These are phyloP conservation scores for Pholiota microspora DNA, from an alignment of 768 basidiomycete genomes.

Conservation along the genomic window DNA sequence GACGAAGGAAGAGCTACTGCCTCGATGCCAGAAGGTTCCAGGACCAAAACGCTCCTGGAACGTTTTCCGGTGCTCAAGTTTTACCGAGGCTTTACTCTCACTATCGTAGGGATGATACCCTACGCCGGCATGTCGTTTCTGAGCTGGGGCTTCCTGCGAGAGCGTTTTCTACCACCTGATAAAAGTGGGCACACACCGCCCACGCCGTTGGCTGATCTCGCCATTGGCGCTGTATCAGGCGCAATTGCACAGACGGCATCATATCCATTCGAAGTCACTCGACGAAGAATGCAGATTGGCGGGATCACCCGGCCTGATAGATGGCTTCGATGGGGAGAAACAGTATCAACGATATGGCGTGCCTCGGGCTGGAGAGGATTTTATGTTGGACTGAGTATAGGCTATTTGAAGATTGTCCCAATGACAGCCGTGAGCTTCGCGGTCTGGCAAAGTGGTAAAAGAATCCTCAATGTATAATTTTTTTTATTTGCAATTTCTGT, in stretches of 20 bases:
- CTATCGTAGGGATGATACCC: conserved; percentile 88
- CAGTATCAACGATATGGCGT: conserved; percentile 62
- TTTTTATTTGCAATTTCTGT: conserved; percentile 1
- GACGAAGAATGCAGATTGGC: conserved; percentile 94
- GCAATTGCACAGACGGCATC: conserved; percentile 83
- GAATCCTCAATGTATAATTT: conserved; percentile 42
- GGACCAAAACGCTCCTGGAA: conserved; percentile 40
- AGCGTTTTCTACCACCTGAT: conserved; percentile 50
- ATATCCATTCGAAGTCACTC: conserved; percentile 93
- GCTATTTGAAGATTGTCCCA: conserved; percentile 91
- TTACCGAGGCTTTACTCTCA: conserved; percentile 96
- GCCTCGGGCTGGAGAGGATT: conserved; percentile 83
- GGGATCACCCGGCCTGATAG: conserved; percentile 75
- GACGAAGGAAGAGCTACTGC: conserved; percentile 47
- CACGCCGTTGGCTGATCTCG: conserved; percentile 62
- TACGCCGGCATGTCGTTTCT: conserved; percentile 96
- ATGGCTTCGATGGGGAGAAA: conserved; percentile 81
- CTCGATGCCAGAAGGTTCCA: conserved; percentile 19
- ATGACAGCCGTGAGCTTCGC: conserved; percentile 94
- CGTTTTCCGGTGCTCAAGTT: conserved; percentile 82
- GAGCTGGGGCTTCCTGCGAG: conserved; percentile 79
- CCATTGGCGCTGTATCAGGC: conserved; percentile 84
- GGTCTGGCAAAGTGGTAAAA: conserved; percentile 84
- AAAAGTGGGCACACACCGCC: conserved; percentile 34
- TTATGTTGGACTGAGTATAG: conserved; percentile 88